A percentile compares a stretch with the other conserved stretches of the same genome.
phyloP scores from a whole-genome alignment of 345 rosid genomes.

The Pseudoturritis turrita region DNA sequence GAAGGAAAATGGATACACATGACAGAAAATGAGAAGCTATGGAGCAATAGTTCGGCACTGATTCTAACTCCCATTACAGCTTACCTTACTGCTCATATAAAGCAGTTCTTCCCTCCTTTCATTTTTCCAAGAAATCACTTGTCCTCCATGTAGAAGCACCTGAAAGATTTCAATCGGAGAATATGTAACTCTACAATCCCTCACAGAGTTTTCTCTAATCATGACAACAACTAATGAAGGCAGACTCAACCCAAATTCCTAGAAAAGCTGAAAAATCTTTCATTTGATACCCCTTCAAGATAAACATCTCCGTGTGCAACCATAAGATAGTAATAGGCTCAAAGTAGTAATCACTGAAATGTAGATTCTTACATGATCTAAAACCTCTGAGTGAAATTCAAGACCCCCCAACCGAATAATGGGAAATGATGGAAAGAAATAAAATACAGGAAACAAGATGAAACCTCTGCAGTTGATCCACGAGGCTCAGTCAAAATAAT shows the following conservation, averaged over 20 bases:
- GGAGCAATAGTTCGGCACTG: neutral
- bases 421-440: neutral
- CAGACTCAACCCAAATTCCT: neutral
- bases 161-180: constrained; percentile 34
- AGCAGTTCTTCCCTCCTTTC: constrained; percentile 81
- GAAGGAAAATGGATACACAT: neutral
- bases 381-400: too few species aligned
- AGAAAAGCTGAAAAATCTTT: neutral
- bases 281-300: neutral
- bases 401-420: too few species aligned
- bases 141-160: constrained; percentile 90
- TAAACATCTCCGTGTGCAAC: neutral
- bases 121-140: constrained; percentile 93
- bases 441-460: neutral
- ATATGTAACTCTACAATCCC: neutral
- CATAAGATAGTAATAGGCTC: neutral
- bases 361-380: neutral
- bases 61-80: neutral
- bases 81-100: constrained; percentile 83
- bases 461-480: constrained; percentile 84
- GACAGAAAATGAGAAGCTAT: constrained; percentile 5
- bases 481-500: constrained; percentile 71
- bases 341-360: neutral
- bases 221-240: neutral
- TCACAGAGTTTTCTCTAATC: neutral